Percentiles rank a stretch among this genome's conserved stretches.
Conservation (phyloP, 768 basidiomycete species). For the Tulasnella sp. region DNA sequence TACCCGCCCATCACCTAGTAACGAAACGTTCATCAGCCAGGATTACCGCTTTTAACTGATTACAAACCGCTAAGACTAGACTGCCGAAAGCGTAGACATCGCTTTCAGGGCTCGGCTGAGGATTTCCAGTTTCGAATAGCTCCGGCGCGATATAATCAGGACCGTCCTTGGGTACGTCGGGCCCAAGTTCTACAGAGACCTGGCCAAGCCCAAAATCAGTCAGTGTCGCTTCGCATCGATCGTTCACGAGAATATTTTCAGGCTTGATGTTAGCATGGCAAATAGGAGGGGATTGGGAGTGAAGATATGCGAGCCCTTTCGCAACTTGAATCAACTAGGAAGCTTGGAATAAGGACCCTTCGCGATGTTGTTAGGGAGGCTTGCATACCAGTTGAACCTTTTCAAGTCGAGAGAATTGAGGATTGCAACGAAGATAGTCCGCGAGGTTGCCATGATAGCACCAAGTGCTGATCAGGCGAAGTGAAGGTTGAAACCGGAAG, state of each 20-base stretch:
- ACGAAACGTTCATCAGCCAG: neutral
- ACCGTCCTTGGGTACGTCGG: neutral
- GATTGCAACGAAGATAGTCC: neutral
- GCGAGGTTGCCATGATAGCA: neutral
- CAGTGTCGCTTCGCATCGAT: neutral
- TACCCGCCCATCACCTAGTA: neutral
- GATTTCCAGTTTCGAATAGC: constrained; percentile 4
- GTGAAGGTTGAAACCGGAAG: neutral
- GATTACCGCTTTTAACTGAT: neutral
- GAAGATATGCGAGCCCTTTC: neutral
- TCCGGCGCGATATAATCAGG: constrained; percentile 12
- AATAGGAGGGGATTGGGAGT: neutral
- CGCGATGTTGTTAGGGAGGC: too few relatives aligned
- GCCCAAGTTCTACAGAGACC: neutral
- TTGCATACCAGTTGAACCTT: neutral
- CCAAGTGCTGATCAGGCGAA: neutral
- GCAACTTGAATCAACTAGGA: neutral
- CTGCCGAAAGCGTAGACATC: constrained; percentile 24
- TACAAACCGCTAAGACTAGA: neutral
- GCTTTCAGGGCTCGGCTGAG: neutral
- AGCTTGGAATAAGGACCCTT: neutral
- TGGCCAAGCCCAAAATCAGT: neutral
- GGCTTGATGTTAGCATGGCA: neutral
- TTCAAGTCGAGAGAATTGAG: neutral
- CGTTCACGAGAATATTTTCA: neutral